Percentiles rank a stretch among this genome's conserved stretches.
Evolutionary conservation across 2,329 filamentous ascomycete genomes (phyloP).

Genomic region (Trichoderma sp.): DNA sequence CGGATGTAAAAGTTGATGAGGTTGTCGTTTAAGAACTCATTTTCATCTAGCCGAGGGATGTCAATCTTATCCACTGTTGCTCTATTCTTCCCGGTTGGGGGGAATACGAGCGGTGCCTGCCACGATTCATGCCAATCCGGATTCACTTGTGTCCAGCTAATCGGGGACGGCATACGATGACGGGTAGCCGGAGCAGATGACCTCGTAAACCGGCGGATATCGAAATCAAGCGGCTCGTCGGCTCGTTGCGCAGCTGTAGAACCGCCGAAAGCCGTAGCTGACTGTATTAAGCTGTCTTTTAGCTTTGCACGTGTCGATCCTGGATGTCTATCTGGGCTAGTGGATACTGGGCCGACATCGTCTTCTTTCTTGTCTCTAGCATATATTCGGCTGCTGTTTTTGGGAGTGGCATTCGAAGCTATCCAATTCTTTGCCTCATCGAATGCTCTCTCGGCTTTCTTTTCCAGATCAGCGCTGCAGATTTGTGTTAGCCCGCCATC

Average conservation of each 20-base stretch:
- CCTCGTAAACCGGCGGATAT: slow-evolving; percentile 29
- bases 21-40: slow-evolving; percentile 88
- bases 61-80: slow-evolving; percentile 69
- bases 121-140: slow-evolving; percentile 51
- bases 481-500: neutral
- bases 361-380: neutral
- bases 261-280: neutral
- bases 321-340: neutral
- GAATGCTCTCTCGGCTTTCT: slow-evolving; percentile 8
- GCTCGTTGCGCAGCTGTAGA: neutral
- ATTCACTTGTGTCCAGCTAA: slow-evolving; percentile 51
- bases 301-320: slow-evolving; percentile 22
- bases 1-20: slow-evolving; percentile 84
- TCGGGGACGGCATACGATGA: slow-evolving; percentile 21
- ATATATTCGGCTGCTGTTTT: neutral
- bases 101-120: slow-evolving; percentile 61
- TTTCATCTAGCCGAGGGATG: slow-evolving; percentile 74
- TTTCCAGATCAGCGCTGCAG: neutral
- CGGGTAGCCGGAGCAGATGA: slow-evolving; percentile 20
- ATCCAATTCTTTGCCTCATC: slow-evolving; percentile 1
- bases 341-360: neutral
- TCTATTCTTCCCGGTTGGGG: slow-evolving; percentile 54
- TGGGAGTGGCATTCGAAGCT: neutral
- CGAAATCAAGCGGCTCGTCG: slow-evolving; percentile 12
- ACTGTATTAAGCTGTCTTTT: slow-evolving; percentile 28